Base-by-base conservation (phyloP, 768 basidiomycete genomes). In the Lentinula boryana region DNA sequence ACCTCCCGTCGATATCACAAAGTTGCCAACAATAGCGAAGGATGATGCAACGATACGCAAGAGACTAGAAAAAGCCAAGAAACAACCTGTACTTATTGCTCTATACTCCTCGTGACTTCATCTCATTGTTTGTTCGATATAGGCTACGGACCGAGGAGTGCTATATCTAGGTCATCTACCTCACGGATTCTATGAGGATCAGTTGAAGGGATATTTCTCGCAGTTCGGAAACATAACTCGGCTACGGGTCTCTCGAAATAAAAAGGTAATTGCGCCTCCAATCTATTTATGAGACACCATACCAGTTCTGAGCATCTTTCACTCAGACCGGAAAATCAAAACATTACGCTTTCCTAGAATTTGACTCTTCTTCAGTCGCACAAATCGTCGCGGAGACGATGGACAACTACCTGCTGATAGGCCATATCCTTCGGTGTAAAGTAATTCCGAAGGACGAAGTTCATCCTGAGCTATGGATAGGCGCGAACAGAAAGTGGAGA, bases 351-450 rank as follows among this genome's bases (percentile, higher is more conserved):
- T 98, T 96, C 78, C 80, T 99, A 68, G 96, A 98, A 74, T 97
- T 99, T 71, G 85, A 87, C 58, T 95, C 93, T 46, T 82, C 85
- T 18, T 81, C 88, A 0, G 95, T 98, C 33, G 95, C 97, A 0
- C 77, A 95, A 69, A 98, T 99, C 63, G 97, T 97, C 7, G 89
- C 91, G 1, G 97, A 98, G 69, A 98, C 96, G 49, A 98, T 98
- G 97, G 87, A 99, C 80, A 98, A 97, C 76, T 99, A 98, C 73
- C 83, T 99, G 41, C 80, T 99, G 64, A 84, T 90, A 81, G 95
- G 96, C 6, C 96, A 97, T 70, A 89, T 99, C 64, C 80, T 99
- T 59, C 85, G 84, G 48, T 98, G 96, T 78, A 90, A 92, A 73
- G 73, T 95, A 56, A 85, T 98, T 62, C 93, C 97, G 43, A 86